Evolutionary conservation across 1,139 yeast genomes (phyloP).

Genomic region (Candida sojae): DNA sequence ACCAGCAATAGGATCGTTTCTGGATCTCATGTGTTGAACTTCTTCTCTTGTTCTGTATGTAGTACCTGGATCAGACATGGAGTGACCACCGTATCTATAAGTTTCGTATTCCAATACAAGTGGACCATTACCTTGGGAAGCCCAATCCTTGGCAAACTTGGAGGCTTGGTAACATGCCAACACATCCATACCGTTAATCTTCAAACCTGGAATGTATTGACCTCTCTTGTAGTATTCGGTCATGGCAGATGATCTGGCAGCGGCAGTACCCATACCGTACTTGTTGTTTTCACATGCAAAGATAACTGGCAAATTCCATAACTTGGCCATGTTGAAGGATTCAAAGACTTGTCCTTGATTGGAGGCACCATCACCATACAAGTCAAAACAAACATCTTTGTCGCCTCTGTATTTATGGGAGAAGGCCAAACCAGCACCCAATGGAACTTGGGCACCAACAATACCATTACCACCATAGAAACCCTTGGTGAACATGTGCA

Average conservation of each 20-base stretch:
- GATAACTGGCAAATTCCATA: conserved; percentile 94
- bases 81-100: conserved; percentile 99
- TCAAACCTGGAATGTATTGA: conserved; percentile 97
- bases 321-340: conserved; percentile 97
- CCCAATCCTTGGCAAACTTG: conserved; percentile 96
- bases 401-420: conserved; percentile 93
- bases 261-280: conserved; percentile 99
- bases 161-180: conserved; percentile 95
- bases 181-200: conserved; percentile 98
- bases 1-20: conserved; percentile 97
- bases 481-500: conserved; percentile 96
- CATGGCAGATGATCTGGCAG: conserved; percentile 93
- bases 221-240: conserved; percentile 98
- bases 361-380: conserved; percentile 99
- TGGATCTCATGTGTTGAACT: conserved; percentile 98
- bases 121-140: conserved; percentile 92
- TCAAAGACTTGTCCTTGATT: conserved; percentile 99
- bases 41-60: conserved; percentile 99
- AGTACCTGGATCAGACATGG: conserved; percentile 99
- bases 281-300: conserved; percentile 98
- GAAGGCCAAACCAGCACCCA: conserved; percentile 96
- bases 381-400: conserved; percentile 77
- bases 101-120: conserved; percentile 95
- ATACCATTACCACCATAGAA: conserved; percentile 99
- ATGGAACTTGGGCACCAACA: conserved; percentile 98